phyloP scores from a whole-genome alignment of 176 grass and related monocot genomes.

The barley (Hordeum vulgare) region MorexV3_pseudomolecules_assembly NC_058518.1:485582853-485583352 shows the following conservation, averaged over 20 bases:
- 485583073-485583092: neutral
- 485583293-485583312: conserved; percentile 23
- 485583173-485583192: neutral
- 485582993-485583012: conserved; percentile 3
- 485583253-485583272: conserved; percentile 29
- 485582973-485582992: neutral
- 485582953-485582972: neutral
- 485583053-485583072: neutral
- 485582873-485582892: neutral
- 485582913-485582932: neutral
- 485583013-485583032: neutral
- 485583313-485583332: conserved; percentile 24
- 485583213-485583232: too few relatives aligned
- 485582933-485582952: neutral
- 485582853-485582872: neutral
- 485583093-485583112: neutral
- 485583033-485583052: neutral
- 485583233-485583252: conserved; percentile 8
- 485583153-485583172: conserved; percentile 4
- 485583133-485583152: neutral
- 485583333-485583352: neutral
- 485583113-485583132: neutral
- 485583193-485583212: neutral
- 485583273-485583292: neutral
- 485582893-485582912: neutral